Evolutionary conservation across 305 asterid genomes (phyloP), one percentile per base, ranked within the genome.

Genomic region (Fraxinus floribunda): DNA sequence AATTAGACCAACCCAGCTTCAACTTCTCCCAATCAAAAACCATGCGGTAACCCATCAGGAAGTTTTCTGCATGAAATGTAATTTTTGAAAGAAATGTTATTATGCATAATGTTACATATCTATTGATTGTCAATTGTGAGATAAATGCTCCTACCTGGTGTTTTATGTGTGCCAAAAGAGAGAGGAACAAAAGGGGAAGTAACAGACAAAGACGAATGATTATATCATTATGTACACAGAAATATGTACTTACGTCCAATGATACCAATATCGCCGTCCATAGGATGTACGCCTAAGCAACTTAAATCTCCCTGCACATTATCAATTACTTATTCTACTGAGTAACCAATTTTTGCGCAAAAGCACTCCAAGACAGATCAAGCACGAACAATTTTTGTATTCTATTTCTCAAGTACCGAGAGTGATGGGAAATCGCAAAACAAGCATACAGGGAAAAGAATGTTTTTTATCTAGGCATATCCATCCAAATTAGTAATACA

Each of bases 1-100:
- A 93, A 87, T 13, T 80, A 24, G 97, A 93, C 97, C 98, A 94
- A 16, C 97, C 97, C 84, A 94, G 86, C 92, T 86, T 91, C 90
- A 77, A 73, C 22, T 89, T 93, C 88, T 93, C 97, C 94, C 90
- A 89, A 81, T 94, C 97, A 71, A 94, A 94, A 81, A 94, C 98
- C 88, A 93, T 16, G n/a, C 88, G 92, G 81, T 93, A 91, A 29
- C 98, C 98, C 91, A 88, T 88, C 91, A 93, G 79, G 79, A 93
- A 85, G 85, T 93, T 94, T 81, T 94, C 97, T 93, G 93, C 88
- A 84, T 70, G 38, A 29, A 26, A 70, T 70, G 39, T 10, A 70
- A 78, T 34, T 62, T 57, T 70, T 32, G 49, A 15, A 49, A 72
- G 55, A 86, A 49, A 22, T 41, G 77, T 49, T 49, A 5, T 49